Percentiles rank a stretch among this genome's conserved stretches.
phyloP scores from a whole-genome alignment of 169 alveolate species.

The Cystoisospora suis region DNA sequence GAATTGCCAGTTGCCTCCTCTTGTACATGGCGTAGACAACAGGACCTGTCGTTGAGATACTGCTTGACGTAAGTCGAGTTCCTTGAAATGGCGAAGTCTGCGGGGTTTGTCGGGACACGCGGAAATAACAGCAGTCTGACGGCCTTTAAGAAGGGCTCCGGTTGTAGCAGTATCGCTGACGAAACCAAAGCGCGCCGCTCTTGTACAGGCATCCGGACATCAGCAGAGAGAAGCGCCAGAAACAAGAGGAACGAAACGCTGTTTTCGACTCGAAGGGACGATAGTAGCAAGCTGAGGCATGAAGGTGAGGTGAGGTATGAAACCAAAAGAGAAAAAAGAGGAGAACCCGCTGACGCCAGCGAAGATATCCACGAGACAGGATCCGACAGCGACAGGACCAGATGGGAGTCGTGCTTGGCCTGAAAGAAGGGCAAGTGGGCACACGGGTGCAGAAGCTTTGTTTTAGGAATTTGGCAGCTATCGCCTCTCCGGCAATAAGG shows the following conservation, averaged over 20 bases:
- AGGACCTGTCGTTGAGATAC: not conserved
- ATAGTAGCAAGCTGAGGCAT: not conserved
- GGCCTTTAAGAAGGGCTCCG: slow-evolving; percentile 14
- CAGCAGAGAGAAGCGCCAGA: not conserved
- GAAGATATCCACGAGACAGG: slow-evolving; percentile 17
- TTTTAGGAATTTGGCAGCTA: no score
- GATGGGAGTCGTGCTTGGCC: not conserved
- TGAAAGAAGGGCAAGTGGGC: not conserved
- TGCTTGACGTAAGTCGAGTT: slow-evolving; percentile 35
- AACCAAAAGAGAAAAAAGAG: not conserved
- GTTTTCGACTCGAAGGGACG: slow-evolving; percentile 28
- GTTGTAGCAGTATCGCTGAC: slow-evolving; percentile 15
- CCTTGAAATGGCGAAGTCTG: slow-evolving; percentile 5
- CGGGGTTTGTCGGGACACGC: slow-evolving; percentile 6
- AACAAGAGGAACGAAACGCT: slow-evolving; percentile 19
- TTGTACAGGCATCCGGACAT: slow-evolving; percentile 11
- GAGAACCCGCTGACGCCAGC: slow-evolving; percentile 19
- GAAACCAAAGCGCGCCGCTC: slow-evolving; percentile 29
- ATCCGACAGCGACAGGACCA: slow-evolving; percentile 30
- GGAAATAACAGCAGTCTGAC: slow-evolving; percentile 29
- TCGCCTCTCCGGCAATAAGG: no score
- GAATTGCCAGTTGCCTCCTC: not conserved
- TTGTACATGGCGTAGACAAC: not conserved
- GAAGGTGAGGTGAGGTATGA: slow-evolving; percentile 27
- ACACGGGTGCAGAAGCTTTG: no score